phyloP scores from a whole-genome alignment of 192 early-diverging fungal genomes.

The Dissophora ornata region DNA sequence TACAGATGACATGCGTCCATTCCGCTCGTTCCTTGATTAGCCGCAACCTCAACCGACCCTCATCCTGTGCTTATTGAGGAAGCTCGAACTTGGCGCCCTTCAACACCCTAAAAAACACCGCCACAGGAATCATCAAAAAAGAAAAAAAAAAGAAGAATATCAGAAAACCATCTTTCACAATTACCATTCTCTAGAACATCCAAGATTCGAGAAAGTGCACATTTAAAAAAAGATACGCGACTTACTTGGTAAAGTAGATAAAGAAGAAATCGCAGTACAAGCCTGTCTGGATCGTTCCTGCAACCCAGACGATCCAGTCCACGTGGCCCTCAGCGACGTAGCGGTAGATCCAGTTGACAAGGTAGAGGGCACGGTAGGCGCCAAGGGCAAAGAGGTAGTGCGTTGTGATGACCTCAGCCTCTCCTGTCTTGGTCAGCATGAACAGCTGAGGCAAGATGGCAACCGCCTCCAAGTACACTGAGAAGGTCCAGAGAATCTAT shows the following conservation, averaged over 20 bases:
- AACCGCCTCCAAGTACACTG: slow-evolving; percentile 94
- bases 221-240: slow-evolving; percentile 1
- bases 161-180: no score
- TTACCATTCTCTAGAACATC: no score
- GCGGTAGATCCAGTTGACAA: slow-evolving; percentile 95
- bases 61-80: slow-evolving; percentile 57
- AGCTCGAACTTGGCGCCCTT: slow-evolving; percentile 78
- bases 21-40: no score
- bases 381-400: slow-evolving; percentile 99
- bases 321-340: slow-evolving; percentile 78
- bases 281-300: slow-evolving; percentile 93
- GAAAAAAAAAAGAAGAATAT: not conserved
- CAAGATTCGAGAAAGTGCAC: not conserved
- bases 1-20: no score
- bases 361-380: slow-evolving; percentile 64
- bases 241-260: slow-evolving; percentile 87
- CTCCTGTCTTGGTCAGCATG: slow-evolving; percentile 95
- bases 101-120: slow-evolving; percentile 63
- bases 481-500: slow-evolving; percentile 96
- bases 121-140: slow-evolving; percentile 2
- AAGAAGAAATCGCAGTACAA: slow-evolving; percentile 99
- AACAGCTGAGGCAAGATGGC: slow-evolving; percentile 99
- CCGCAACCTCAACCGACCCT: not conserved
- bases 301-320: slow-evolving; percentile 90
- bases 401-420: slow-evolving; percentile 99